phyloP scores from a whole-genome alignment of 2,329 filamentous ascomycete species.

The Sporothrix globosa region DNA sequence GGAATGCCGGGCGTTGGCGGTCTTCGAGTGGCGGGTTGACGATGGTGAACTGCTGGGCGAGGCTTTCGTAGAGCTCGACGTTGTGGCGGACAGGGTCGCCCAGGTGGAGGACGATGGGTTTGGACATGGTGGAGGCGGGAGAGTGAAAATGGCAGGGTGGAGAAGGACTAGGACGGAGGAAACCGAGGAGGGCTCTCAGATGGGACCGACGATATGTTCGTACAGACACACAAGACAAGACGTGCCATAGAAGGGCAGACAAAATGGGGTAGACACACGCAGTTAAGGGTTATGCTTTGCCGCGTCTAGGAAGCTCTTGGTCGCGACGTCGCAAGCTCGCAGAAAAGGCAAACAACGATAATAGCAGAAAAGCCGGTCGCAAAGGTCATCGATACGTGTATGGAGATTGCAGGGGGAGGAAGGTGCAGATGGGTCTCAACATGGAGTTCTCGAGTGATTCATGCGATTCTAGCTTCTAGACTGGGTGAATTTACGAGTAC shows the following conservation, averaged over 20 bases:
- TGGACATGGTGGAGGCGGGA: conserved; percentile 18
- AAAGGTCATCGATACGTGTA: conserved; percentile 4
- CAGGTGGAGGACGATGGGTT: conserved; percentile 65
- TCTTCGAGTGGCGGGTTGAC: conserved; percentile 51
- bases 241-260: neutral
- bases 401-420: neutral
- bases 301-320: neutral
- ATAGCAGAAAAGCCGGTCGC: neutral
- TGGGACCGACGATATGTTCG: too few species aligned
- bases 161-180: too few species aligned
- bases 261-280: neutral
- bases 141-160: neutral
- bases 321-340: neutral
- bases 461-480: conserved; percentile 6
- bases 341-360: too few species aligned
- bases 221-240: too few species aligned
- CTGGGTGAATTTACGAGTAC: neutral
- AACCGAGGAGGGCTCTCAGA: neutral
- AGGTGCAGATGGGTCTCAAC: neutral
- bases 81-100: conserved; percentile 65
- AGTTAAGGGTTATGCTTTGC: conserved; percentile 3
- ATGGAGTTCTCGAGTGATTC: neutral
- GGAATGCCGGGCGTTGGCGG: conserved; percentile 55
- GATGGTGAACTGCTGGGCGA: conserved; percentile 53
- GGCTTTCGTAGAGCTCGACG: conserved; percentile 50